phyloP scores from a whole-genome alignment of 225 moss, liverwort and hornwort species.

The Climacium dendroides region DNA sequence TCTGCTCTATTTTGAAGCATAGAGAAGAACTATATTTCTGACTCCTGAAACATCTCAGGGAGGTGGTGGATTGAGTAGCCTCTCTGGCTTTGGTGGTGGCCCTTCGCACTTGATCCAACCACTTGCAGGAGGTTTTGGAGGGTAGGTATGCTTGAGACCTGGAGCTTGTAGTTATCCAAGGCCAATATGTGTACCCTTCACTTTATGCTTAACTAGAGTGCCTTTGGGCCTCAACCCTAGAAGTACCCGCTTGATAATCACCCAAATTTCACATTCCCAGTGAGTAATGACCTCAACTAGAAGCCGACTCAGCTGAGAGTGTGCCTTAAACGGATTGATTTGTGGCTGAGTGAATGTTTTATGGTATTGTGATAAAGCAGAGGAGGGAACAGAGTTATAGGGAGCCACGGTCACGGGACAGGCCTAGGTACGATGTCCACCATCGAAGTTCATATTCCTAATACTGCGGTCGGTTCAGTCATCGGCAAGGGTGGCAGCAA shows the following conservation, averaged over 20 bases:
- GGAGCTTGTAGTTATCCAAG: constrained; percentile 39
- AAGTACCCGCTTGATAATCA: constrained; percentile 14
- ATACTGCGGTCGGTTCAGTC: constrained; percentile 84
- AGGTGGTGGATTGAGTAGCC: constrained; percentile 89
- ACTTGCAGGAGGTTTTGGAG: constrained; percentile 82
- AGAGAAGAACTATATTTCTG: constrained; percentile 33
- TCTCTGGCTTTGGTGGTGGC: constrained; percentile 94
- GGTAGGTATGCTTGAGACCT: constrained; percentile 68
- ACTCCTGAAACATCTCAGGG: constrained; percentile 74
- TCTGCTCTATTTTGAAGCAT: constrained; percentile 27
- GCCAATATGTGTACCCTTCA: constrained; percentile 33
- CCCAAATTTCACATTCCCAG: constrained; percentile 9
- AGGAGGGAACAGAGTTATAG: constrained; percentile 67
- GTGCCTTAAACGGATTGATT: neutral
- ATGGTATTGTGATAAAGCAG: constrained; percentile 20
- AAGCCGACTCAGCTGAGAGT: neutral
- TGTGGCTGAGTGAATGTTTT: neutral
- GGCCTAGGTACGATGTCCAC: constrained; percentile 72
- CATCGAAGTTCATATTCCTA: constrained; percentile 93
- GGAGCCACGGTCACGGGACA: constrained; percentile 78
- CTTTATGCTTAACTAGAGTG: constrained; percentile 27
- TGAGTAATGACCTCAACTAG: neutral
- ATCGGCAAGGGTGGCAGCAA: constrained; percentile 98
- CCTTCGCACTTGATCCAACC: constrained; percentile 90
- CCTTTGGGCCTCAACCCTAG: constrained; percentile 7